Percentiles rank a stretch among this genome's conserved stretches.
phyloP scores from a whole-genome alignment of 306 rosid genomes.

The Begonia fuchsioides region DNA sequence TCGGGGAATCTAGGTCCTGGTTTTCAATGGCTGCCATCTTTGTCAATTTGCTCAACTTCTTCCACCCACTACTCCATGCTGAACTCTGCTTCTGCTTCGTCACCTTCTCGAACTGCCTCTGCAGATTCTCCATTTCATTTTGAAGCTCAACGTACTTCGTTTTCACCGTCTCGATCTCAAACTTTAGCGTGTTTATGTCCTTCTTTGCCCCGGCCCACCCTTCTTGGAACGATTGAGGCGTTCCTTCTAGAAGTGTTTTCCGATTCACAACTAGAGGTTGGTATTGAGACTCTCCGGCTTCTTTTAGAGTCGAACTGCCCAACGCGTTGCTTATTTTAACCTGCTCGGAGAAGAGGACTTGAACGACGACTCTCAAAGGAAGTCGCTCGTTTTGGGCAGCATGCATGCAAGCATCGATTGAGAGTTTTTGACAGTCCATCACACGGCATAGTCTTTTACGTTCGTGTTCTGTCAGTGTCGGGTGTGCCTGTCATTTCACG shows the following conservation, averaged over 20 bases:
- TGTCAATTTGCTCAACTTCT: constrained; percentile 75
- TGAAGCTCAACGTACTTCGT: constrained; percentile 79
- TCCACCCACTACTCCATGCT: constrained; percentile 97
- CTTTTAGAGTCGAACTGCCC: constrained; percentile 53
- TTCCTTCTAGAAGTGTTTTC: constrained; percentile 73
- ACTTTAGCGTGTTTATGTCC: constrained; percentile 83
- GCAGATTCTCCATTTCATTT: constrained; percentile 67
- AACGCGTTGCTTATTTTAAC: constrained; percentile 79
- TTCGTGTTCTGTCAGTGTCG: constrained; percentile 88
- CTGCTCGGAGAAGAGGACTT: constrained; percentile 91
- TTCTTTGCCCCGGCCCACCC: constrained; percentile 89
- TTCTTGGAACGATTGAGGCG: constrained; percentile 97
- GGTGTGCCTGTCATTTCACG: constrained; percentile 55
- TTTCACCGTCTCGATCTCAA: constrained; percentile 81
- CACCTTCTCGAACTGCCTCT: constrained; percentile 82
- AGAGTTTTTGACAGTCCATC: constrained; percentile 96
- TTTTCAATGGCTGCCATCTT: constrained; percentile 38
- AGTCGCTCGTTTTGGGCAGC: constrained; percentile 97
- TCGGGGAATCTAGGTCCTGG: constrained; percentile 30
- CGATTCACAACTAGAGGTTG: constrained; percentile 61
- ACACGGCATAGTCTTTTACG: constrained; percentile 90
- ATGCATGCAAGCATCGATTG: constrained; percentile 95
- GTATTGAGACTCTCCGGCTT: constrained; percentile 32
- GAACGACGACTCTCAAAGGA: constrained; percentile 87
- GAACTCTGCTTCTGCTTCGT: constrained; percentile 69